Base-by-base conservation (phyloP, 352 stramenopile species). In the Globisporangium nagaii region DNA sequence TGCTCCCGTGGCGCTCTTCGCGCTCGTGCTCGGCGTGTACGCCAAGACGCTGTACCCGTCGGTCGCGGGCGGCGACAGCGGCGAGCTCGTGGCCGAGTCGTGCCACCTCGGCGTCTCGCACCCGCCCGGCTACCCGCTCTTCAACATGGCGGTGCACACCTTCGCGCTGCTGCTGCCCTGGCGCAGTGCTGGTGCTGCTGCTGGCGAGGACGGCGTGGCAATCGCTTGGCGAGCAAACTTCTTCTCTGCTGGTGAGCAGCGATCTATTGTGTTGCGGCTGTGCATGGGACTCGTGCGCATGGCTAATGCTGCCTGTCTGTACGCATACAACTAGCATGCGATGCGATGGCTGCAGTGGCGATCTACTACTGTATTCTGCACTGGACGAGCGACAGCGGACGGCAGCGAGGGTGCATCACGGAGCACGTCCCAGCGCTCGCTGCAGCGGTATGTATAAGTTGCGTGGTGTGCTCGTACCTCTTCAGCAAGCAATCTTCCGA, bases 81-180 rank as follows among this genome's bases (percentile, higher is more conserved):
- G 93, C 13, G 92, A 98, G 52, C 71, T 98, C 1, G 84, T 98
- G 30, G 90, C 93, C 35, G 95, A 98, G 68, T 92, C 88, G 31
- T 98, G 95, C 45, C 66, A 86, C 19, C 73, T 98, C 4, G 96
- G 96, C 5, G 84, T 96, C 28, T 88, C 91, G 8, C 96, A 98
- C 58, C 94, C 94, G 8, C 94, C 94, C 2, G 95, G 95, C 1
- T 98, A 98, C 61, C 95, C 95, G 28, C 70, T 98, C 13, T 97
- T 96, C 62, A 98, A 89, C 31, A 71, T 98, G 63, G 48, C 97
- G 9, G 82, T 96, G 28, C 77, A 96, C 53, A 8, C 81, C 1
- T 72, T 90, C 22, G 86, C 73, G 36, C 56, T 42, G 17, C 68
- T 60, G 30, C 51, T 83, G 27, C 63, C 66, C 11, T 63, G 68